Evolutionary conservation across 2,329 filamentous ascomycete genomes (phyloP).

Genomic region (Phaeophleospora eucalypticola): DNA sequence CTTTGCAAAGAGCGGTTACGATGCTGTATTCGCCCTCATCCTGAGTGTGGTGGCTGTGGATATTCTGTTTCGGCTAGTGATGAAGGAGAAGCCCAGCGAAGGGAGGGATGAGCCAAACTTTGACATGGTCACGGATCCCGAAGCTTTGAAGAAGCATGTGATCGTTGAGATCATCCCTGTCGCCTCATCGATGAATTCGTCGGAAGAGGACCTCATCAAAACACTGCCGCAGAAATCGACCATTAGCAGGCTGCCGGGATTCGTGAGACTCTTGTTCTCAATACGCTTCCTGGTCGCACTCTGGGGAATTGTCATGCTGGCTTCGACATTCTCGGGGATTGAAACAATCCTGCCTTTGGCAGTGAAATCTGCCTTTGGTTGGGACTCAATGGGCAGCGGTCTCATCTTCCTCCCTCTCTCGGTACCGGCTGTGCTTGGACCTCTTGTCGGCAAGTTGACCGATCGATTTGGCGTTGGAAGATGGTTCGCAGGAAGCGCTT

Average conservation of each 20-base stretch:
- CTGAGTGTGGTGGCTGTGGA: conserved; percentile 17
- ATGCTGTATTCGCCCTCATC: conserved; percentile 22
- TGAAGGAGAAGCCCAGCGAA: conserved; percentile 17
- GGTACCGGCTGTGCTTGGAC: conserved; percentile 21
- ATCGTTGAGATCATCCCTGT: background rate
- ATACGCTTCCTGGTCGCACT: conserved; percentile 18
- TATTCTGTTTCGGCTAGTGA: conserved; percentile 18
- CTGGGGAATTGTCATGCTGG: conserved; percentile 21
- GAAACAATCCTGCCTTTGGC: conserved; percentile 21
- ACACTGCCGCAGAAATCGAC: background rate
- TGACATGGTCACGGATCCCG: background rate
- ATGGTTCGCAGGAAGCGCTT: conserved; percentile 18
- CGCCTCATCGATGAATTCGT: background rate
- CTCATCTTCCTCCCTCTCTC: conserved; percentile 25
- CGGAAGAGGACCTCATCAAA: background rate
- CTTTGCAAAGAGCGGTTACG: conserved; percentile 48
- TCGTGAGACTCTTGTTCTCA: conserved; percentile 19
- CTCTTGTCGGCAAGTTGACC: conserved; percentile 17
- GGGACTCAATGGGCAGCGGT: conserved; percentile 18
- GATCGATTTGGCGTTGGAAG: conserved; percentile 17
- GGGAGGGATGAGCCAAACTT: background rate
- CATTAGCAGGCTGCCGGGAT: conserved; percentile 8
- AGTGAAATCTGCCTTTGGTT: conserved; percentile 18
- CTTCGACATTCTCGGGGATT: conserved; percentile 18
- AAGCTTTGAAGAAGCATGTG: background rate